Evolutionary conservation across 148 eudicot species (phyloP).

Genomic region (Vaccinium vitisidaea): DNA sequence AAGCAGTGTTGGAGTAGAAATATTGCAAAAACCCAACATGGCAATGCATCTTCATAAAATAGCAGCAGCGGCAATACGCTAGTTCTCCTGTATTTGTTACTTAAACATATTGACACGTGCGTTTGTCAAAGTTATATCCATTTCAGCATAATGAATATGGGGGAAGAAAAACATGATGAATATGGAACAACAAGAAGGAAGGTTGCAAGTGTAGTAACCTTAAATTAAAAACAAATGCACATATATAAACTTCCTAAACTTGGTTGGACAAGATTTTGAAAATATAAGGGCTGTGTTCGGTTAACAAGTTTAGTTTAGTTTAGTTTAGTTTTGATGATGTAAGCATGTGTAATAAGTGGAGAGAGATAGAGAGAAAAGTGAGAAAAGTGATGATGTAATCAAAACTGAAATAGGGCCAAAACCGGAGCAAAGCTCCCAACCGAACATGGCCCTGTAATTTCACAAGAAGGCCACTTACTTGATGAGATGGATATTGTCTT

Average conservation of each 20-base stretch:
- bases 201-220: background rate
- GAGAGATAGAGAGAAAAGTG: no score
- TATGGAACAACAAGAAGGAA: background rate
- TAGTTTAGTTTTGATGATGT: no score
- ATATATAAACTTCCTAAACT: background rate
- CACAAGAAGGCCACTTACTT: conserved; percentile 30
- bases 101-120: background rate
- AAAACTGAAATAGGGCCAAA: no score
- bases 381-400: no score
- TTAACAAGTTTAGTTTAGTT: no score
- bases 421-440: no score
- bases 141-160: background rate
- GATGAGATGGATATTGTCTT: conserved; percentile 35
- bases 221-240: background rate
- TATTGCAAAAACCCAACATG: background rate
- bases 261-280: background rate
- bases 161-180: background rate
- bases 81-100: background rate
- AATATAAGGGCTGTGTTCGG: no score
- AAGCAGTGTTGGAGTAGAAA: background rate
- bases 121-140: background rate
- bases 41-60: background rate
- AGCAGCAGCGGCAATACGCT: background rate
- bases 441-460: no score
- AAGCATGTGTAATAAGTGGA: no score